Base-by-base conservation (phyloP, 1,139 yeast genomes). In the Williopsis jadinii region DNA sequence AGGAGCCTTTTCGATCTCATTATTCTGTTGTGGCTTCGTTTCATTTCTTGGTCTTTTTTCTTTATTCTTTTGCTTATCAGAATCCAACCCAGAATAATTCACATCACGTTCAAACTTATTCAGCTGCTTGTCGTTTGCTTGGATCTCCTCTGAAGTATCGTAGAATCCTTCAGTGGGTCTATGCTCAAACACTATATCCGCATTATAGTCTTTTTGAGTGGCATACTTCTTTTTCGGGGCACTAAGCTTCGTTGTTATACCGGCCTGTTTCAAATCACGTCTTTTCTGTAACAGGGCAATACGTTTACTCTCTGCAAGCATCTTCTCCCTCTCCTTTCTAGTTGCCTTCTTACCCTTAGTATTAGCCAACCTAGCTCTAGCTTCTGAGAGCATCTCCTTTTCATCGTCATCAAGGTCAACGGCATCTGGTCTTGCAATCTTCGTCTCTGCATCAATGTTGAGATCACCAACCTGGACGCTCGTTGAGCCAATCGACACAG, bases 341-440 rank as follows among this genome's bases (percentile, higher is more conserved):
- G 88, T 85, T 1, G 97, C 97, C 62, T 92, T 92, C 54, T 90
- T 88, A 47, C 98, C 98, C 59, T 84, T 92, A 0, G 97, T 90
- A 54, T 87, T 90, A 9, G 95, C 87, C 50, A 92, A 66, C 52
- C 98, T 73, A 1, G 97, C 95, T 41, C 84, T 75, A 0, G 98
- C 97, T 58, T 92, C 98, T 9, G 90, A 79, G 10, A 92, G 64
- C 97, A 92, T 88, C 59, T 92, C 97, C 47, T 76, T 66, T 54
- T 92, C 96, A 46, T 87, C 96, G 42, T 88, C 97, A 46, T 80
- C 90, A 70, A 87, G 67, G 35, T 81, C 87, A 10, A 75, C 80
- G 2, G 79, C 77, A 60, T 85, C 95, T 0, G 95, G 95, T 46
- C 76, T 70, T 0, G 97, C 94, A 1, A 90, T 88, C 48, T 75